Conservation (phyloP, 805 yeast species). For the Candida silvicultrix region DNA sequence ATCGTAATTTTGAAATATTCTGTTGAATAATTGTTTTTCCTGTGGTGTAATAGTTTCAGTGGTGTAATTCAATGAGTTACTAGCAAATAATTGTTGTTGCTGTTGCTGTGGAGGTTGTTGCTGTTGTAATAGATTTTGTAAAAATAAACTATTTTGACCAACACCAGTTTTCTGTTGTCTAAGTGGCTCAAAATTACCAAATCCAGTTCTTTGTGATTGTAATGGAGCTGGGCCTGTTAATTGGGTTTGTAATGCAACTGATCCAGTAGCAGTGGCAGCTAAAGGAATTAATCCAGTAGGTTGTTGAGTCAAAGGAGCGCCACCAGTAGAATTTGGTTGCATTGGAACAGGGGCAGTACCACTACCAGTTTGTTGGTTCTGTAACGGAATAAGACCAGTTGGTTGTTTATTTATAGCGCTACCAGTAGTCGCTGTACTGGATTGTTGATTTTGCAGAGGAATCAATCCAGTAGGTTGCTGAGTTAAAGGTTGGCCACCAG, state of each 20-base stretch:
- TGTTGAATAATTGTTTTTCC: conserved; percentile 82
- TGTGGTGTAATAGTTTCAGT: conserved; percentile 61
- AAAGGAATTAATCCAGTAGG: conserved; percentile 23
- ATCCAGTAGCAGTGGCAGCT: conserved; percentile 31
- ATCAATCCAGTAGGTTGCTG: conserved; percentile 45
- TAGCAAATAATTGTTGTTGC: conserved; percentile 16
- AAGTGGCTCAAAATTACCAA: conserved; percentile 24
- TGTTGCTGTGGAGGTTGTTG: conserved; percentile 5
- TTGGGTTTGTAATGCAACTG: conserved; percentile 9
- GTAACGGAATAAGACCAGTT: background rate
- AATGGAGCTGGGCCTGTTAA: conserved; percentile 20
- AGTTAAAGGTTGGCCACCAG: conserved; percentile 24
- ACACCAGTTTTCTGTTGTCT: conserved; percentile 38
- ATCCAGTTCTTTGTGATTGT: conserved; percentile 62
- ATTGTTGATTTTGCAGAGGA: conserved; percentile 8
- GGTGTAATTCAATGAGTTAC: conserved; percentile 25
- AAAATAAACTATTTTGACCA: conserved; percentile 34
- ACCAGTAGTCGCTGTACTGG: conserved; percentile 21
- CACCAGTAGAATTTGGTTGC: conserved; percentile 43
- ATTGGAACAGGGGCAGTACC: conserved; percentile 7
- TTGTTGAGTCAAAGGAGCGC: conserved; percentile 19
- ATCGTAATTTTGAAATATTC: conserved; percentile 88
- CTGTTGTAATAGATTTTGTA: conserved; percentile 60
- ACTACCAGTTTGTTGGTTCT: conserved; percentile 23
- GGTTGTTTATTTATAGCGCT: conserved; percentile 24